Conservation (phyloP, 2,329 filamentous ascomycete genomes). For the Juglanconis sp. region DNA sequence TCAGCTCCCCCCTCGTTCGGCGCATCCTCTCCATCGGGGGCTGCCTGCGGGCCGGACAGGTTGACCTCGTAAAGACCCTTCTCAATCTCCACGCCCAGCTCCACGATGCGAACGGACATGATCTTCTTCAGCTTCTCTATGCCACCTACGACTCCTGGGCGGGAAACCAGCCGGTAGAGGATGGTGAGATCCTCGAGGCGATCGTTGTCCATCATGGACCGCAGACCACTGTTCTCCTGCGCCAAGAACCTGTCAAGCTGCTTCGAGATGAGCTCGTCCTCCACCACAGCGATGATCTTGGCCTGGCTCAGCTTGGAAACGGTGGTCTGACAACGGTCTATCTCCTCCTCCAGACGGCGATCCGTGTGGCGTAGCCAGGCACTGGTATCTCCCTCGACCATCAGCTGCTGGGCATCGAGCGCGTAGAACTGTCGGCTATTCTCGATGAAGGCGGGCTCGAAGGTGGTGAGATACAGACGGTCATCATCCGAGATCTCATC, state of each 20-base stretch:
- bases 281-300: slow-evolving; percentile 74
- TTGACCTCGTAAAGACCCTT: slow-evolving; percentile 56
- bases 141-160: slow-evolving; percentile 29
- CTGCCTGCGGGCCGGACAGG: slow-evolving; percentile 39
- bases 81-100: slow-evolving; percentile 82
- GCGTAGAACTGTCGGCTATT: slow-evolving; percentile 73
- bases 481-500: slow-evolving; percentile 73
- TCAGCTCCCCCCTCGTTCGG: slow-evolving; percentile 40
- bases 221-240: slow-evolving; percentile 80
- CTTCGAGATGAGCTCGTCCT: slow-evolving; percentile 72
- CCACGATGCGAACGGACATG: slow-evolving; percentile 71
- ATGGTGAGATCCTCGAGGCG: slow-evolving; percentile 73
- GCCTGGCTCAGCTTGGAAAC: slow-evolving; percentile 68
- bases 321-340: slow-evolving; percentile 77
- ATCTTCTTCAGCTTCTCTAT: slow-evolving; percentile 72
- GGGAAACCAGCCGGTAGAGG: slow-evolving; percentile 73
- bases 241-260: slow-evolving; percentile 79
- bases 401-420: slow-evolving; percentile 68
- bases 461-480: slow-evolving; percentile 79
- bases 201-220: slow-evolving; percentile 89
- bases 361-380: slow-evolving; percentile 77
- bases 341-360: slow-evolving; percentile 74
- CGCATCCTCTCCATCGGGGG: slow-evolving; percentile 41
- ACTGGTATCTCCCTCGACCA: slow-evolving; percentile 76
- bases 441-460: slow-evolving; percentile 74